phyloP scores from a whole-genome alignment of 768 basidiomycete genomes.

The Tylopilus vinaceipallidus region DNA sequence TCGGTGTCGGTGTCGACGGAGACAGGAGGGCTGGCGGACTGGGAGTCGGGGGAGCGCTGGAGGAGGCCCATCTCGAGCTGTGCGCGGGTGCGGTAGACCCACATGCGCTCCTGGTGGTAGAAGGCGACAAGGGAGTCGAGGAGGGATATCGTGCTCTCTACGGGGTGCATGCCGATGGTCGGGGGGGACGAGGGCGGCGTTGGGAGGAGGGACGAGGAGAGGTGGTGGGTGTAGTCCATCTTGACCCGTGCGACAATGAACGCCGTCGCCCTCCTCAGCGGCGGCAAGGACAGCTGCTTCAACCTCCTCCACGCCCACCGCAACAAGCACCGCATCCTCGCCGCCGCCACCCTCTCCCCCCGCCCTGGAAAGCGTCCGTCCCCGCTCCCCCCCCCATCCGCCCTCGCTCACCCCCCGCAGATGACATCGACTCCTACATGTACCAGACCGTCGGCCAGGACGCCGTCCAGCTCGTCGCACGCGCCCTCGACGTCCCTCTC shows the following conservation, averaged over 20 bases:
- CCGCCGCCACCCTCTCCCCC: slow-evolving; percentile 87
- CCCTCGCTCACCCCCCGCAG: slow-evolving; percentile 40
- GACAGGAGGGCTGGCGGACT: neutral
- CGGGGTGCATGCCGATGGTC: slow-evolving; percentile 32
- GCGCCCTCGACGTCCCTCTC: slow-evolving; percentile 82
- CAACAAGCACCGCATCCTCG: slow-evolving; percentile 85
- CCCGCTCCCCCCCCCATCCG: slow-evolving; percentile 37
- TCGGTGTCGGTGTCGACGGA: slow-evolving; percentile 12
- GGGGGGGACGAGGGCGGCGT: slow-evolving; percentile 35
- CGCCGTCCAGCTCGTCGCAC: slow-evolving; percentile 82
- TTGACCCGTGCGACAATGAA: slow-evolving; percentile 53
- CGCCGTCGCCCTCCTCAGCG: slow-evolving; percentile 91
- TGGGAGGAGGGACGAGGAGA: slow-evolving; percentile 33
- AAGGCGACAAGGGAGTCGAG: slow-evolving; percentile 65
- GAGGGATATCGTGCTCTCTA: slow-evolving; percentile 51
- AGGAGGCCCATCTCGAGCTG: slow-evolving; percentile 50
- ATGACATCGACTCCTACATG: slow-evolving; percentile 97
- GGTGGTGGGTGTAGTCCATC: slow-evolving; percentile 26
- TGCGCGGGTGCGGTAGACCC: slow-evolving; percentile 66
- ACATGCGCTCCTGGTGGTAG: slow-evolving; percentile 70
- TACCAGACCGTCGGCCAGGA: slow-evolving; percentile 99
- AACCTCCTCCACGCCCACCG: slow-evolving; percentile 85
- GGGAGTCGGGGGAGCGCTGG: slow-evolving; percentile 13
- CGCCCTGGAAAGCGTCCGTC: slow-evolving; percentile 74
- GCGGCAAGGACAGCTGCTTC: slow-evolving; percentile 97